Base-by-base conservation (phyloP, 1,284 basidiomycete species). In the Mycena citricolor region DNA sequence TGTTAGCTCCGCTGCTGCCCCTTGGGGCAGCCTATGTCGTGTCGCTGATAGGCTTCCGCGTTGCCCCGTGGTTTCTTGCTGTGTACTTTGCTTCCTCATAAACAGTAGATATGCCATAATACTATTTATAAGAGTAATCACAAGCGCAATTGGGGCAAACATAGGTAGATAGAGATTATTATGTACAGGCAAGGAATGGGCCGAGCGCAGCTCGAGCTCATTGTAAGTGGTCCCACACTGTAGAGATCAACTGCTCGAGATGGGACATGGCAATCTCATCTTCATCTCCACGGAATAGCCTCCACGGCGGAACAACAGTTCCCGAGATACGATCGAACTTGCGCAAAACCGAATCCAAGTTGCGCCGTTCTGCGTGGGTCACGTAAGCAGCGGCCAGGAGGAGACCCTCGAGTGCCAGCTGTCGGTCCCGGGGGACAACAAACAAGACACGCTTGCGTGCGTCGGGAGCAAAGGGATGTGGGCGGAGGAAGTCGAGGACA, bases 21-120 rank as follows among this genome's bases (percentile, higher is more conserved):
- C 70, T 94, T 28, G 86, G 94, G 55, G 83, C 76, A 23, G 85
- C 82, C 40, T 95, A 94, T 62, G 74, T 94, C 45, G 71, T 94
- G 32, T 92, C 89, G 16, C 68, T 97, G 32, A 69, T 97, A 28
- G 94, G 93, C 4, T 93, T 94, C 74, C 94, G 94, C 63, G 73
- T 94, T 45, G 84, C 89, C 23, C 81, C 84, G 60, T 75, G 84
- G 67, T 85, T 85, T 23, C 72, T 97, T 20, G 72, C 72, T 47
- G 70, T 77, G 44, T 93, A 95, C 67, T 94, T 95, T 64, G 81
- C 83, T 52, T 80, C 73, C 65, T 66, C 34, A 30, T 39, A 39
- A n/a, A n/a, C n/a, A n/a, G n/a, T n/a, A n/a, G n/a, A n/a, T n/a
- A n/a, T n/a, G n/a, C n/a, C n/a, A n/a, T n/a, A n/a, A n/a, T n/a